A percentile compares a stretch with the other conserved stretches of the same genome.
phyloP scores from a whole-genome alignment of 2,329 filamentous ascomycete species.

The Albifimbria verrucaria region DNA sequence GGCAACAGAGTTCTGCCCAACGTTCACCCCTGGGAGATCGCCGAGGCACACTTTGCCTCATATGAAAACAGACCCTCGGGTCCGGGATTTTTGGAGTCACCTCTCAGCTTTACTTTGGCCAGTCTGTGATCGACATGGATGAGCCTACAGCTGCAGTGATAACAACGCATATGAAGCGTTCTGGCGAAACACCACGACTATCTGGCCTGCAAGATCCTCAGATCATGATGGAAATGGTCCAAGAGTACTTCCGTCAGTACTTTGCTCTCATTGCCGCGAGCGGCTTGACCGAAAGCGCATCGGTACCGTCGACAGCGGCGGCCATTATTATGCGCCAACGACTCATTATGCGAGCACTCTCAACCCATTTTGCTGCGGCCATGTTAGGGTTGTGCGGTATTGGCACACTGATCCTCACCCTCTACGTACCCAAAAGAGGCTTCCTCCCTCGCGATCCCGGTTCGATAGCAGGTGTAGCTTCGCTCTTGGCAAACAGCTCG shows the following conservation, averaged over 20 bases:
- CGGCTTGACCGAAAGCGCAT: slow-evolving; percentile 21
- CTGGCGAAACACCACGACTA: slow-evolving; percentile 13
- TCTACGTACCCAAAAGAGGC: slow-evolving; percentile 22
- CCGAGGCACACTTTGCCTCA: slow-evolving; percentile 15
- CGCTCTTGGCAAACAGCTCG: slow-evolving; percentile 32
- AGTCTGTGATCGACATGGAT: slow-evolving; percentile 25
- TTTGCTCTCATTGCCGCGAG: slow-evolving; percentile 28
- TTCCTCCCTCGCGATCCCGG: slow-evolving; percentile 33
- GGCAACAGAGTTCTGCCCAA: slow-evolving; percentile 13
- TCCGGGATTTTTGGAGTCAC: slow-evolving; percentile 1
- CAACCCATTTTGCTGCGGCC: slow-evolving; percentile 27
- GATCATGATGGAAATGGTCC: slow-evolving; percentile 20
- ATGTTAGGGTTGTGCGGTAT: slow-evolving; percentile 23
- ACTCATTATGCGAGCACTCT: slow-evolving; percentile 23
- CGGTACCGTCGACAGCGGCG: slow-evolving; percentile 16
- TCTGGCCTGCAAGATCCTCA: slow-evolving; percentile 18
- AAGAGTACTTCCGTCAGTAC: slow-evolving; percentile 31
- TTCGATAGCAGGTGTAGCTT: slow-evolving; percentile 30
- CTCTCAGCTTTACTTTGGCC: slow-evolving; percentile 14
- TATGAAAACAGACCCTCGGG: slow-evolving; percentile 3
- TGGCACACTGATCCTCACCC: slow-evolving; percentile 15
- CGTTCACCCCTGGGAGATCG: slow-evolving; percentile 16
- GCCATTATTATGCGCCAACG: slow-evolving; percentile 24
- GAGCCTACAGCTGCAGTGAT: slow-evolving; percentile 29
- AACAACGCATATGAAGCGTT: slow-evolving; percentile 19